Percentiles rank a stretch among this genome's conserved stretches.
phyloP scores from a whole-genome alignment of 106 monocot genomes.

The Allium sativum region DNA sequence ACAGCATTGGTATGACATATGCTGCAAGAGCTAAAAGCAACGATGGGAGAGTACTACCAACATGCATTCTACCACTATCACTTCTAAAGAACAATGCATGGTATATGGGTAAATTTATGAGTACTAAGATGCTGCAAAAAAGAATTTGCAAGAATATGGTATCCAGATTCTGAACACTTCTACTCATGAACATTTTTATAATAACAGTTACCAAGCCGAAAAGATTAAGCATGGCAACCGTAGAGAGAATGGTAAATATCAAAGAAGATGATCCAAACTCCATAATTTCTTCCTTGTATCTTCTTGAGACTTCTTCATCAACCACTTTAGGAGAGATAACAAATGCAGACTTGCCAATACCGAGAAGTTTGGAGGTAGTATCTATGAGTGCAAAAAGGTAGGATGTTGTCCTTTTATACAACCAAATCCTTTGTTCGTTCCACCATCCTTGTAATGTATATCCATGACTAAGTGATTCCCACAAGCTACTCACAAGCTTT shows the following conservation, averaged over 20 bases:
- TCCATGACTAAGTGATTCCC: constrained; percentile 17
- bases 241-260: constrained; percentile 30
- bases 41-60: constrained; percentile 22
- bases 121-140: constrained; percentile 25
- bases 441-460: constrained; percentile 45
- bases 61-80: constrained; percentile 41
- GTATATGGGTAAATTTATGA: constrained; percentile 44
- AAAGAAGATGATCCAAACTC: constrained; percentile 44
- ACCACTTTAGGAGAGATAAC: constrained; percentile 42
- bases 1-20: constrained; percentile 9
- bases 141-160: constrained; percentile 35
- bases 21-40: constrained; percentile 18
- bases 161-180: not conserved
- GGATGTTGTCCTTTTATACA: constrained; percentile 45
- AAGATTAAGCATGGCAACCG: constrained; percentile 39
- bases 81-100: constrained; percentile 49
- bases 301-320: constrained; percentile 24
- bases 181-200: constrained; percentile 12
- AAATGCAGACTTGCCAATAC: constrained; percentile 29
- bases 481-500: constrained; percentile 15
- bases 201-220: constrained; percentile 27
- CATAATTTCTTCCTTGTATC: constrained; percentile 55
- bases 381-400: constrained; percentile 53
- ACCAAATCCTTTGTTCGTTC: constrained; percentile 64
- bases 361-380: constrained; percentile 28